These are phyloP conservation scores for Phytophthora lateralis DNA, from an alignment of 352 stramenopile genomes.

Conservation along the genomic window DNA sequence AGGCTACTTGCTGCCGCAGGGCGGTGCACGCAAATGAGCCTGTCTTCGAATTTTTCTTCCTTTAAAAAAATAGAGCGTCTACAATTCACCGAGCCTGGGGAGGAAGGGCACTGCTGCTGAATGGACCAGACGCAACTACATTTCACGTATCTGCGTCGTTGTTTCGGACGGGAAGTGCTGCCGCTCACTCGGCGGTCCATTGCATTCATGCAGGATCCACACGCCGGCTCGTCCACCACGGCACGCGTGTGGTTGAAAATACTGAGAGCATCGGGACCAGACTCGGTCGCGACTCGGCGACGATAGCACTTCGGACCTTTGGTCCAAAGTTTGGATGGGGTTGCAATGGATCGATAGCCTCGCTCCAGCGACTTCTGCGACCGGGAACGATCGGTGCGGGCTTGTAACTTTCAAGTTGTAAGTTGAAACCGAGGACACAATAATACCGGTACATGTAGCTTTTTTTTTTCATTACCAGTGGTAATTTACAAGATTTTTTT, in stretches of 20 bases:
- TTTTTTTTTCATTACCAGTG: no score
- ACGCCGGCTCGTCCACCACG: slow-evolving; percentile 20
- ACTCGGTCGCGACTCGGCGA: slow-evolving; percentile 23
- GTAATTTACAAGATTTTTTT: not conserved
- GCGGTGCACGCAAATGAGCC: slow-evolving; percentile 11
- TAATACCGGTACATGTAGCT: no score
- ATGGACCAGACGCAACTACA: no score
- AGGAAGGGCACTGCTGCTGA: not conserved
- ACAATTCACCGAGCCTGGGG: not conserved
- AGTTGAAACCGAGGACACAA: not conserved
- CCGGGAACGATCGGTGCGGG: not conserved
- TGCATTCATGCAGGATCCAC: slow-evolving; percentile 14
- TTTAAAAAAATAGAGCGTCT: slow-evolving; percentile 22
- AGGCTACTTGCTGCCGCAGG: not conserved
- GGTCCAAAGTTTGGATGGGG: not conserved
- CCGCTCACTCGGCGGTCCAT: slow-evolving; percentile 10
- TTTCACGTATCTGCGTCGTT: slow-evolving; percentile 1
- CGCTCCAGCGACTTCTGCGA: slow-evolving; percentile 1
- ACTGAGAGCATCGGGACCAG: slow-evolving; percentile 11
- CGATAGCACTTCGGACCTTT: slow-evolving; percentile 1
- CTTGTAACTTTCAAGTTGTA: not conserved
- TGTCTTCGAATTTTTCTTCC: slow-evolving; percentile 33
- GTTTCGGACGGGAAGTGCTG: slow-evolving; percentile 11
- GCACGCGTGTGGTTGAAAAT: slow-evolving; percentile 8
- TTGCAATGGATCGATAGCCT: slow-evolving; percentile 19